Evolutionary conservation across 2,329 filamentous ascomycete genomes (phyloP).

Genomic region (Monilinia fructicola): DNA sequence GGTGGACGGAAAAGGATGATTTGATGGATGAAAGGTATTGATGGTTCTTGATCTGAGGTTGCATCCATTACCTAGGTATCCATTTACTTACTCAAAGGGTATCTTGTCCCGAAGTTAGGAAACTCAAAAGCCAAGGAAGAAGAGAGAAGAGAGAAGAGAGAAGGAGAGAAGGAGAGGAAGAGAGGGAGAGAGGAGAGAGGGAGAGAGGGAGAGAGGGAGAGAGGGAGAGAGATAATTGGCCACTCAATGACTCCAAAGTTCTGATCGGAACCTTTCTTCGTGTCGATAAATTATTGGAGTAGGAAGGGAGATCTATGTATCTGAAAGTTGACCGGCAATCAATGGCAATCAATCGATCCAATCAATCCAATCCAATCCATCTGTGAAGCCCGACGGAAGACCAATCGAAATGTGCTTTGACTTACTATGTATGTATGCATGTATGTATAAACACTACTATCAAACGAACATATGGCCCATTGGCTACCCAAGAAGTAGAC

Average conservation of each 20-base stretch:
- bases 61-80: too few species aligned
- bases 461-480: too few species aligned
- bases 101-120: conserved; percentile 1
- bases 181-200: background rate
- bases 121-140: background rate
- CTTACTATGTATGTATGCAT: background rate
- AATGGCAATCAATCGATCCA: too few species aligned
- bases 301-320: background rate
- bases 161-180: too few species aligned
- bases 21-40: conserved; percentile 6
- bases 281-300: conserved; percentile 1
- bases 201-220: background rate
- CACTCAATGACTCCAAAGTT: background rate
- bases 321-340: too few species aligned
- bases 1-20: background rate
- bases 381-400: background rate
- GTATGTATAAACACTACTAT: too few species aligned
- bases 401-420: background rate
- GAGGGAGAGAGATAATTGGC: too few species aligned
- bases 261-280: background rate
- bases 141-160: too few species aligned
- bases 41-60: background rate
- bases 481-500: background rate
- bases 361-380: background rate
- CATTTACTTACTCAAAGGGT: background rate